A percentile compares a stretch with the other conserved stretches of the same genome.
These are phyloP conservation scores for Salpingoeca rosetta DNA, from an alignment of 78 protist genomes.

Conservation along the genomic window DNA sequence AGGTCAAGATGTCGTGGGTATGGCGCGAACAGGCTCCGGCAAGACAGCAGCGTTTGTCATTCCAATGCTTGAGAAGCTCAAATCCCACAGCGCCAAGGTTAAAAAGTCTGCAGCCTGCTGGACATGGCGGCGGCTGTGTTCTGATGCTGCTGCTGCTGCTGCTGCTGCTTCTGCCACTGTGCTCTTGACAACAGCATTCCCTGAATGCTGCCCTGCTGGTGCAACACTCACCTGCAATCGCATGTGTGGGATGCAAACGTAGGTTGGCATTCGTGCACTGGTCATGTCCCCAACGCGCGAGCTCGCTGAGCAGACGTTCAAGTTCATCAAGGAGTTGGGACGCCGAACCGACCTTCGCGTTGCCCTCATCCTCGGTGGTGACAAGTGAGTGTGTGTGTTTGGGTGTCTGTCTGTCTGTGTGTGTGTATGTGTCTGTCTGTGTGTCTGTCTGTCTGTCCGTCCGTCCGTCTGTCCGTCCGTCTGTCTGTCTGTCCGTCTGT, in stretches of 20 bases:
- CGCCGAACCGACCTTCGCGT: constrained; percentile 49
- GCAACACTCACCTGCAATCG: background rate
- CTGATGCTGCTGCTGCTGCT: too few relatives aligned
- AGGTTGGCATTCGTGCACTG: constrained; percentile 72
- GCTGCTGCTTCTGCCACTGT: background rate
- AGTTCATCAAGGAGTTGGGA: constrained; percentile 54
- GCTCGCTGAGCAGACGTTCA: constrained; percentile 91
- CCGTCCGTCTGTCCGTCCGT: background rate
- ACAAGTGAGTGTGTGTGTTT: too few relatives aligned
- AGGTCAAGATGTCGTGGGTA: constrained; percentile 90
- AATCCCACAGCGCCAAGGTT: constrained; percentile 38
- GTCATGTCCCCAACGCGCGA: constrained; percentile 98
- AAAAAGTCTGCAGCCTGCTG: too few relatives aligned
- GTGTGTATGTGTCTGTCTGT: constrained; percentile 59
- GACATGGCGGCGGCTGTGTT: background rate
- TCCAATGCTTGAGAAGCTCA: constrained; percentile 74
- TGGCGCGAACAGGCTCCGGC: constrained; percentile 99
- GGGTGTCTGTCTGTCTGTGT: constrained; percentile 18
- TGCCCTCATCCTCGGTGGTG: constrained; percentile 91
- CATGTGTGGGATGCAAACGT: background rate
- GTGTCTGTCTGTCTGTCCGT: background rate
- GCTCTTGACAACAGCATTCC: background rate
- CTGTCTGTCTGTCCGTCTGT: background rate
- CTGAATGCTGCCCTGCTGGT: background rate
- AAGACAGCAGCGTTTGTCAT: constrained; percentile 95